Conservation (phyloP, 139 green algal genomes). For the Pleodorina starrii region DNA sequence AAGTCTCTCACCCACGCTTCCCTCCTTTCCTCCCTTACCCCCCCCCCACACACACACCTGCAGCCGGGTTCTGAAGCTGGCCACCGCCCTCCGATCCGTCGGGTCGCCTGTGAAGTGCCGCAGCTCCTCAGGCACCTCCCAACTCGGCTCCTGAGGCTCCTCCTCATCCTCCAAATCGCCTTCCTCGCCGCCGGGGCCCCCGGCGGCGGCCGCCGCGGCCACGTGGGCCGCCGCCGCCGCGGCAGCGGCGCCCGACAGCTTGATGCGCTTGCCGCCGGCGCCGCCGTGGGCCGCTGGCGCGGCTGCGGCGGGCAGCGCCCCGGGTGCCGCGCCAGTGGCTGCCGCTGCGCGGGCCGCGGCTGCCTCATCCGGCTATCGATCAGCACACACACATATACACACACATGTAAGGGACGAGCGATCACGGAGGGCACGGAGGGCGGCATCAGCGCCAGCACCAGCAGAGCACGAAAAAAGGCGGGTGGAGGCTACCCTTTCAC, state of each 20-base stretch:
- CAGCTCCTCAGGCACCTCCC: conserved; percentile 61
- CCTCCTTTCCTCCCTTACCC: too few species aligned
- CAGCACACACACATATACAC: not conserved
- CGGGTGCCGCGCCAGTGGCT: not conserved
- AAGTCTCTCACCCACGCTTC: not conserved
- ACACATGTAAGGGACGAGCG: not conserved
- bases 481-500: too few species aligned
- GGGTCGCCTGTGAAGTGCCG: conserved; percentile 49
- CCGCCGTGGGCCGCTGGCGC: not conserved
- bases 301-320: not conserved
- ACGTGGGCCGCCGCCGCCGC: conserved; percentile 5
- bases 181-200: not conserved
- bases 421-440: too few species aligned
- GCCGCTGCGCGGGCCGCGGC: not conserved
- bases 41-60: too few species aligned
- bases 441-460: too few species aligned
- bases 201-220: not conserved
- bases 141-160: conserved; percentile 41
- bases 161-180: conserved; percentile 31
- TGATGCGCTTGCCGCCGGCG: conserved; percentile 18
- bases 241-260: conserved; percentile 4
- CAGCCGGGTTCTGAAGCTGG: conserved; percentile 44
- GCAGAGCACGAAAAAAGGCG: too few species aligned
- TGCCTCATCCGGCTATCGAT: not conserved
- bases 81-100: conserved; percentile 60